These are phyloP conservation scores for Aaosphaeria pasadenensis DNA, from an alignment of 2,329 filamentous ascomycete species.

Conservation along the genomic window DNA sequence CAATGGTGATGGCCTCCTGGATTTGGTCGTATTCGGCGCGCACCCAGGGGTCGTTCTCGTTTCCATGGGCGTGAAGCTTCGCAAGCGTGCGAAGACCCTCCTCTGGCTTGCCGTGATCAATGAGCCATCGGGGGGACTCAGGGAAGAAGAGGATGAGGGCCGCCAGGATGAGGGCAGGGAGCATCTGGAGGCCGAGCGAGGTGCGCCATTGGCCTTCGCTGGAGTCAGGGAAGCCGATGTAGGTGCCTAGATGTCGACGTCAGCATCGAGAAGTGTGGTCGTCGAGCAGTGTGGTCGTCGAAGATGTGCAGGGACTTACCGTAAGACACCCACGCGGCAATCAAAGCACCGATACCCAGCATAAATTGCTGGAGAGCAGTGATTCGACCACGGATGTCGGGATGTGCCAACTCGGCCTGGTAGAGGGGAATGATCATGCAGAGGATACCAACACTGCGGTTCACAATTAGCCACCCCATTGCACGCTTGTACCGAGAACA, in stretches of 20 bases:
- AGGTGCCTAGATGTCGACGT: conserved; percentile 34
- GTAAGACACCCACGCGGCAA: conserved; percentile 72
- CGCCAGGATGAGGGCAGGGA: conserved; percentile 64
- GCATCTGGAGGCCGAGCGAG: conserved; percentile 66
- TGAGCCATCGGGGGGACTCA: conserved; percentile 67
- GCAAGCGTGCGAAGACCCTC: conserved; percentile 66
- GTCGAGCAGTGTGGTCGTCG: not conserved
- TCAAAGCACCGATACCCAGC: conserved; percentile 71
- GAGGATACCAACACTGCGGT: conserved; percentile 55
- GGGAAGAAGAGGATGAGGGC: conserved; percentile 70
- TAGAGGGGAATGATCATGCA: conserved; percentile 69
- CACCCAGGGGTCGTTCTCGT: conserved; percentile 66
- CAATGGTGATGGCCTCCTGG: conserved; percentile 61
- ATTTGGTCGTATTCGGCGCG: conserved; percentile 71
- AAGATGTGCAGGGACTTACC: conserved; percentile 37
- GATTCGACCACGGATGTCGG: conserved; percentile 71
- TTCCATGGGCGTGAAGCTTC: conserved; percentile 66
- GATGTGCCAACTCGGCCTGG: conserved; percentile 76
- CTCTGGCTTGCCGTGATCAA: conserved; percentile 65
- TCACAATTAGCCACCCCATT: not conserved
- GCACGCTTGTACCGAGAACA: not conserved
- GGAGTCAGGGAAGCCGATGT: conserved; percentile 47
- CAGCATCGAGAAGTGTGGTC: not conserved
- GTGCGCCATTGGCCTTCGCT: conserved; percentile 59
- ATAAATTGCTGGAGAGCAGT: conserved; percentile 80